Conservation (phyloP, 306 rosid genomes). For the Cucumis hystrix region DNA sequence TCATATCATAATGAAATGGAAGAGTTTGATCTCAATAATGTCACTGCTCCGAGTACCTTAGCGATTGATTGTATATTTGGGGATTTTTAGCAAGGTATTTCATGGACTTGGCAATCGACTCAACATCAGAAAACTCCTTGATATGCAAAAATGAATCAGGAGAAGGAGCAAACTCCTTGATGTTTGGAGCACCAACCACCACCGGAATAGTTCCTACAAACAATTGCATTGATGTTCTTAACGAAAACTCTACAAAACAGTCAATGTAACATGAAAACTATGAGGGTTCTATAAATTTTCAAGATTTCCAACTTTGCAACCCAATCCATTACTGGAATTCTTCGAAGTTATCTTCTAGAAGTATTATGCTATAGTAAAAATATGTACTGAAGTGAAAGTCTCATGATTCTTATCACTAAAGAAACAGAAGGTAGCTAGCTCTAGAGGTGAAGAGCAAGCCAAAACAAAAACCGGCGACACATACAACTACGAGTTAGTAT, state of each 20-base stretch:
- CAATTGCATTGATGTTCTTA: not conserved
- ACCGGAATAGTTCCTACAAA: constrained; percentile 74
- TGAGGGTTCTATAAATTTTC: not conserved
- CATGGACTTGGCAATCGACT: constrained; percentile 63
- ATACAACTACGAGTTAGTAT: not conserved
- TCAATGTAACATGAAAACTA: not conserved
- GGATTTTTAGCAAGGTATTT: constrained; percentile 60
- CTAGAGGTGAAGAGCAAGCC: not conserved
- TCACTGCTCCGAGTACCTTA: constrained; percentile 37
- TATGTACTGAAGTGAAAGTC: not conserved
- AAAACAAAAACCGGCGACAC: not conserved
- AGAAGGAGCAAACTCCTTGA: constrained; percentile 73
- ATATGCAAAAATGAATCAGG: constrained; percentile 66
- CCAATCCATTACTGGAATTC: not conserved
- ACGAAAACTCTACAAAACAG: not conserved
- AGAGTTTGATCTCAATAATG: not conserved
- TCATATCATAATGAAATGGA: not conserved
- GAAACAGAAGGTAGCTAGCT: not conserved
- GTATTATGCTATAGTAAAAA: not conserved
- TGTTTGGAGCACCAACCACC: constrained; percentile 90
- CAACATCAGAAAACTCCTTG: constrained; percentile 49
- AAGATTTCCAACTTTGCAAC: not conserved
- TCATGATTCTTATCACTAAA: not conserved
- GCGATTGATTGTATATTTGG: constrained; percentile 58
- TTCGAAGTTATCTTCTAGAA: not conserved